These are phyloP conservation scores for Gleditsia sinensis DNA, from an alignment of 306 rosid species.

Conservation along the genomic window DNA sequence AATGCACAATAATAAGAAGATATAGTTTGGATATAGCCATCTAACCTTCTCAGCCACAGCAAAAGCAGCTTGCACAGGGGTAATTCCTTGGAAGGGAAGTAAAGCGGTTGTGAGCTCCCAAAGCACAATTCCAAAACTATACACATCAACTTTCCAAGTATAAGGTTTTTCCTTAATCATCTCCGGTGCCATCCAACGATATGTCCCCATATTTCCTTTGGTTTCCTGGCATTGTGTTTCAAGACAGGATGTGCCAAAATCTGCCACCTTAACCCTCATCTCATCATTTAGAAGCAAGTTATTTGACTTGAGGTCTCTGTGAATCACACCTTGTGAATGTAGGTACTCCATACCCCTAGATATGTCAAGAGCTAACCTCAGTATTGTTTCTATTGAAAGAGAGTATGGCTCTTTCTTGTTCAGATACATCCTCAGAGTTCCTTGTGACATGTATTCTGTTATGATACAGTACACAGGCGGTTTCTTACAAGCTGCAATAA, in stretches of 20 bases:
- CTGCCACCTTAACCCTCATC: constrained; percentile 98
- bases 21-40: background rate
- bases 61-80: constrained; percentile 99
- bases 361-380: constrained; percentile 94
- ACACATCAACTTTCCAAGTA: constrained; percentile 89
- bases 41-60: constrained; percentile 97
- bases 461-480: constrained; percentile 96
- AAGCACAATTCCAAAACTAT: constrained; percentile 93
- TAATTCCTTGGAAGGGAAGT: constrained; percentile 98
- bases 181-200: constrained; percentile 99
- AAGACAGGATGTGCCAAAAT: constrained; percentile 95
- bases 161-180: constrained; percentile 91
- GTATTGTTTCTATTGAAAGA: constrained; percentile 80
- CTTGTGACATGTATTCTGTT: constrained; percentile 99
- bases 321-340: constrained; percentile 97
- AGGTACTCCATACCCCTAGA: constrained; percentile 98
- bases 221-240: constrained; percentile 86
- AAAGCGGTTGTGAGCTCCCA: constrained; percentile 96
- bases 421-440: constrained; percentile 95
- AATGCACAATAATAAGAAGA: background rate
- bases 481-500: constrained; percentile 96
- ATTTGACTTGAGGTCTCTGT: constrained; percentile 90
- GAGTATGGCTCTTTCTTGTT: constrained; percentile 99
- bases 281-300: constrained; percentile 95
- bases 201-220: constrained; percentile 98